Evolutionary conservation across 208 protist genomes (phyloP).

Genomic region (Lotmaria passim): DNA sequence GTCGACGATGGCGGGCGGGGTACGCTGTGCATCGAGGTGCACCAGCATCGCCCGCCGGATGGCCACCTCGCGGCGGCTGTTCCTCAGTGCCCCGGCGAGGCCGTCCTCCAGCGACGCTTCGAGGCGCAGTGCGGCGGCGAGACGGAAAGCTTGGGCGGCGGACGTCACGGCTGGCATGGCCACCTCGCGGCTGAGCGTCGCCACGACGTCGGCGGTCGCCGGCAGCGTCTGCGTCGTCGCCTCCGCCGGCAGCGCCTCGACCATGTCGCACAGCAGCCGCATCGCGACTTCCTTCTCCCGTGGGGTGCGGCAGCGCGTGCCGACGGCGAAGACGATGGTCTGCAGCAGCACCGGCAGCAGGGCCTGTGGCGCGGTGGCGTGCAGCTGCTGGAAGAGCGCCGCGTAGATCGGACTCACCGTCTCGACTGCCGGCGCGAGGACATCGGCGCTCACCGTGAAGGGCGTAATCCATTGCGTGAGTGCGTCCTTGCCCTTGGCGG

Average conservation of each 20-base stretch:
- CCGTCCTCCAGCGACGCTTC: constrained; percentile 58
- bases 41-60: constrained; percentile 77
- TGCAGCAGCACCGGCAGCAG: constrained; percentile 49
- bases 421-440: constrained; percentile 54
- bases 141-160: constrained; percentile 60
- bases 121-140: constrained; percentile 51
- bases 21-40: constrained; percentile 46
- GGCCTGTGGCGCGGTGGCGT: constrained; percentile 11
- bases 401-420: constrained; percentile 50
- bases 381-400: constrained; percentile 46
- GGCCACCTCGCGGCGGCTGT: constrained; percentile 53
- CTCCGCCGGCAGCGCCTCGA: constrained; percentile 36
- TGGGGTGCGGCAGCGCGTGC: constrained; percentile 66
- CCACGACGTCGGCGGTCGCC: constrained; percentile 35
- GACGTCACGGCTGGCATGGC: constrained; percentile 64
- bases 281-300: constrained; percentile 79
- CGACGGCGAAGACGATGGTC: constrained; percentile 49
- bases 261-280: constrained; percentile 56
- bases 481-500: constrained; percentile 58
- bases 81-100: constrained; percentile 56
- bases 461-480: constrained; percentile 67
- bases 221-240: constrained; percentile 8
- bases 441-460: constrained; percentile 76
- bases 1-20: constrained; percentile 39
- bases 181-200: constrained; percentile 69